Conservation (phyloP, 148 eudicot species). For the Chenopodium berlandieri region DNA sequence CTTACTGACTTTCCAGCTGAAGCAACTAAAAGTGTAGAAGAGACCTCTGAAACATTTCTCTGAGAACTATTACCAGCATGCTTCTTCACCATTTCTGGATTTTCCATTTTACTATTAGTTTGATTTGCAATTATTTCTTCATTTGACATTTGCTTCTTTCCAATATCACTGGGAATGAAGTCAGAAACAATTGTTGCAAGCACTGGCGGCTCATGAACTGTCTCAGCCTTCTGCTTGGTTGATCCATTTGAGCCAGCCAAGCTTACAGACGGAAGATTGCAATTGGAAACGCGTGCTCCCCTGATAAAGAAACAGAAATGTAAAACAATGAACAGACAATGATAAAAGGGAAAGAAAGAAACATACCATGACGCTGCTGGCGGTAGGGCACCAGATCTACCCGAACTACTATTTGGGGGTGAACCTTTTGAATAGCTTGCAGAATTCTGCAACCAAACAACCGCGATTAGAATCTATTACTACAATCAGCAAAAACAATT, state of each 20-base stretch:
- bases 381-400: constrained; percentile 72
- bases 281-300: constrained; percentile 66
- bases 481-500: constrained; percentile 10
- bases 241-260: constrained; percentile 46
- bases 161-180: constrained; percentile 32
- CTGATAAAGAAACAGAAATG: constrained; percentile 28
- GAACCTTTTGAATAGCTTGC: constrained; percentile 42
- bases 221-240: constrained; percentile 52
- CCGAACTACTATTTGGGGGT: constrained; percentile 75
- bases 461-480: neutral
- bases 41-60: constrained; percentile 28
- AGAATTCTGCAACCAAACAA: constrained; percentile 47
- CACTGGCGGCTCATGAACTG: constrained; percentile 31
- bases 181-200: constrained; percentile 40
- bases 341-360: neutral
- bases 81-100: constrained; percentile 34
- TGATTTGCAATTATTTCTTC: constrained; percentile 38
- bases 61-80: constrained; percentile 24
- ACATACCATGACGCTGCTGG: constrained; percentile 85
- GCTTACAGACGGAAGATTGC: constrained; percentile 41
- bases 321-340: neutral
- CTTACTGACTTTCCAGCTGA: constrained; percentile 27
- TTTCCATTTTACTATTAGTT: constrained; percentile 40
- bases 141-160: constrained; percentile 33
- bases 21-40: constrained; percentile 31